Evolutionary conservation across 345 rosid species (phyloP).

Genomic region (Nephelium lappaceum): DNA sequence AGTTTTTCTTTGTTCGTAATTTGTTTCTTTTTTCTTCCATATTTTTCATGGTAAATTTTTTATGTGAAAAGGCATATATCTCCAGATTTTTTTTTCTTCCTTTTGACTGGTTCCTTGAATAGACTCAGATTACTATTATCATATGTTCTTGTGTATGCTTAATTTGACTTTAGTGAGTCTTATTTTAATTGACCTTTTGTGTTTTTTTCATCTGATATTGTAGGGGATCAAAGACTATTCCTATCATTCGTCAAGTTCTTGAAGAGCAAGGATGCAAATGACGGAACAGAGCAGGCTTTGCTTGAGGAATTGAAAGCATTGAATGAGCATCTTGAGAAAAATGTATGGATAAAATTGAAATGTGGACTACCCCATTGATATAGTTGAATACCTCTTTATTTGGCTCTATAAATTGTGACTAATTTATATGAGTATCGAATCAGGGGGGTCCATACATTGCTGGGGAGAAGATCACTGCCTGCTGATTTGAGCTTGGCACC

Average conservation of each 20-base stretch:
- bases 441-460: conserved; percentile 89
- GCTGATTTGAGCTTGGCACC: conserved; percentile 88
- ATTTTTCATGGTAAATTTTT: background rate
- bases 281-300: conserved; percentile 78
- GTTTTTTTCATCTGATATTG: background rate
- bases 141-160: background rate
- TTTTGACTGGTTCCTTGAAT: background rate
- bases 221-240: conserved; percentile 80
- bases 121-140: background rate
- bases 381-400: background rate
- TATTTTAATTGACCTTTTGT: background rate
- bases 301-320: conserved; percentile 73
- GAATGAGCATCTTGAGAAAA: conserved; percentile 78
- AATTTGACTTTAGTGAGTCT: background rate
- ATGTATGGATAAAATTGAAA: conserved; percentile 37
- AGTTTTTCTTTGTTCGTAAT: background rate
- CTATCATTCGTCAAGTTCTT: conserved; percentile 58
- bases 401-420: background rate
- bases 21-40: background rate
- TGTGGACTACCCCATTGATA: background rate
- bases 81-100: background rate
- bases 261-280: conserved; percentile 86
- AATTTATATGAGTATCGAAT: conserved; percentile 12
- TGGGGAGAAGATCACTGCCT: conserved; percentile 71
- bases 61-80: background rate